Conservation (phyloP, 2,329 filamentous ascomycete genomes). For the Curvularia spicifera region DNA sequence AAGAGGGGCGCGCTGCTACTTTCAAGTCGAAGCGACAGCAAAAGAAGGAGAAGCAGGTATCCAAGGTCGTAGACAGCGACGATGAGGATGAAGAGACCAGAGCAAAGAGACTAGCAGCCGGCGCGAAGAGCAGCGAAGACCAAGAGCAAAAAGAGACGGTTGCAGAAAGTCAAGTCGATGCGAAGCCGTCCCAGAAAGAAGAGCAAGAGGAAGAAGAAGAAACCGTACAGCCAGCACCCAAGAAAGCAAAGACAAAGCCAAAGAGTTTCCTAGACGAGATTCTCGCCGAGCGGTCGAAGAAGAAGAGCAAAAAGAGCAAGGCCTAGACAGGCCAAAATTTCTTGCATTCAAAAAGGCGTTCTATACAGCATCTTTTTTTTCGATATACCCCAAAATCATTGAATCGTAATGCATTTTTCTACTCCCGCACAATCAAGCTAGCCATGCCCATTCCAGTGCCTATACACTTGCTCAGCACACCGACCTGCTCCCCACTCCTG, state of each 20-base stretch:
- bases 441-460: slow-evolving; percentile 62
- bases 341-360: neutral
- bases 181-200: slow-evolving; percentile 12
- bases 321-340: neutral
- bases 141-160: neutral
- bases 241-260: slow-evolving; percentile 45
- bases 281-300: slow-evolving; percentile 56
- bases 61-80: slow-evolving; percentile 10
- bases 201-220: slow-evolving; percentile 13
- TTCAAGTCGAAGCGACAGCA: slow-evolving; percentile 44
- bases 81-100: slow-evolving; percentile 23
- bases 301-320: slow-evolving; percentile 53
- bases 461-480: slow-evolving; percentile 88
- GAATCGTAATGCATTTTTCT: neutral
- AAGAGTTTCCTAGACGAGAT: slow-evolving; percentile 64
- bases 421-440: slow-evolving; percentile 58
- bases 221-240: slow-evolving; percentile 19
- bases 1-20: slow-evolving; percentile 44
- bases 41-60: slow-evolving; percentile 25
- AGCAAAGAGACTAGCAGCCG: slow-evolving; percentile 12
- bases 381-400: slow-evolving; percentile 3
- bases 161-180: slow-evolving; percentile 7
- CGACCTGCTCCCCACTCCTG: slow-evolving; percentile 72
- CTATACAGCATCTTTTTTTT: neutral
- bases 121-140: neutral